phyloP scores from a whole-genome alignment of 495 filamentous ascomycete genomes.

The Penicillium manginii region DNA sequence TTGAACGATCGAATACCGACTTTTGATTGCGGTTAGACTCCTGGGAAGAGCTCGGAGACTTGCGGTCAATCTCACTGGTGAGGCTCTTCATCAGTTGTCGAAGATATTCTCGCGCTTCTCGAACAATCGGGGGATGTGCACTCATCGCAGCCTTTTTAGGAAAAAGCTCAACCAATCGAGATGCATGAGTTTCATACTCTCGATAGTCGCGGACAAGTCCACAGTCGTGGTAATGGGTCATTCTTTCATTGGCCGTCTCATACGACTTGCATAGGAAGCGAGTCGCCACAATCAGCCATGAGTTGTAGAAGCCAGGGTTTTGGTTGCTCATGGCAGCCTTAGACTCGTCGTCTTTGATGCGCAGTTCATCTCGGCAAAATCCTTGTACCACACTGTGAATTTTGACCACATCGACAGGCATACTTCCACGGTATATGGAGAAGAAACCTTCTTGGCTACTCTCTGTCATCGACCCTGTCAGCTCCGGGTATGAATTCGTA shows the following conservation, averaged over 20 bases:
- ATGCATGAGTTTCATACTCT: constrained; percentile 70
- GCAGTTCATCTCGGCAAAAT: constrained; percentile 73
- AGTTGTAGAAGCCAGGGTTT: constrained; percentile 44
- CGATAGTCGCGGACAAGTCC: constrained; percentile 74
- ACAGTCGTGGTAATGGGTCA: constrained; percentile 54
- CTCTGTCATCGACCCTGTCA: constrained; percentile 43
- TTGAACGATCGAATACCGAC: constrained; percentile 75
- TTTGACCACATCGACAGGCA: constrained; percentile 67
- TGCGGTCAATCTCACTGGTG: constrained; percentile 58
- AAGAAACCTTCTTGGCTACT: constrained; percentile 55
- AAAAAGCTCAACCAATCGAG: constrained; percentile 50
- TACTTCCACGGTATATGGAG: constrained; percentile 48
- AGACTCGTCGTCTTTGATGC: constrained; percentile 55
- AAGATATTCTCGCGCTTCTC: constrained; percentile 48
- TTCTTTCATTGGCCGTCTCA: constrained; percentile 61
- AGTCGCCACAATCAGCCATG: constrained; percentile 66
- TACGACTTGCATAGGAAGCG: constrained; percentile 66
- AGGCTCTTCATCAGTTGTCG: constrained; percentile 55
- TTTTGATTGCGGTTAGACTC: constrained; percentile 54
- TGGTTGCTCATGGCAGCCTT: constrained; percentile 26
- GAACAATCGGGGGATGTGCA: constrained; percentile 28
- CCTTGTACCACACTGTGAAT: constrained; percentile 80
- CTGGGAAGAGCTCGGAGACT: constrained; percentile 54
- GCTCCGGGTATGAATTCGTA: constrained; percentile 29
- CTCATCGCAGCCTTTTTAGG: constrained; percentile 42